Conservation (phyloP, 306 rosid genomes). For the Vigna radiata region DNA sequence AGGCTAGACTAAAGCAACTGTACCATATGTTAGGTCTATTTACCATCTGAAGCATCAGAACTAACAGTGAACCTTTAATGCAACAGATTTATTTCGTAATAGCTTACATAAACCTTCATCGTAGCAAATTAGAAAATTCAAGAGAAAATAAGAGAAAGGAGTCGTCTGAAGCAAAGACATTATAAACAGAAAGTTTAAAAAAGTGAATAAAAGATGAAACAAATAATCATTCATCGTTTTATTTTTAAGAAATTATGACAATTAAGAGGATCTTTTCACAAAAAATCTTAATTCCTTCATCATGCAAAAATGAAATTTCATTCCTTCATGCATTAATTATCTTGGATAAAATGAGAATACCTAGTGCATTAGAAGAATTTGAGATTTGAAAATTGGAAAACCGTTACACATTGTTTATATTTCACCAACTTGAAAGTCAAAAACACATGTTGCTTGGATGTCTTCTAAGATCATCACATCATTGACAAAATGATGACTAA, state of each 20-base stretch:
- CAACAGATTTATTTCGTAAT: constrained; percentile 20
- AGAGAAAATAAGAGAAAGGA: constrained; percentile 11
- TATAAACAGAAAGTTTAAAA: constrained; percentile 27
- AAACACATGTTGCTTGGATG: constrained; percentile 36
- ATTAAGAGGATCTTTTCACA: neutral
- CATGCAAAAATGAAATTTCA: constrained; percentile 29
- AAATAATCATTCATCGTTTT: constrained; percentile 33
- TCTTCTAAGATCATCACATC: constrained; percentile 34
- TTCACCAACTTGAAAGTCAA: constrained; percentile 17
- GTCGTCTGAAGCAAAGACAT: constrained; percentile 1
- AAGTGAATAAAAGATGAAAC: constrained; percentile 32
- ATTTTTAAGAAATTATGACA: neutral
- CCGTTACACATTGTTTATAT: constrained; percentile 16
- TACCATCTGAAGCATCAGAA: constrained; percentile 26
- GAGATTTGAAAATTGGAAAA: constrained; percentile 25
- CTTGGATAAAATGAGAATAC: constrained; percentile 32
- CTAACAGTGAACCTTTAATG: constrained; percentile 27
- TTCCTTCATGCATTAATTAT: constrained; percentile 34
- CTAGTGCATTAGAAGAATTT: constrained; percentile 29
- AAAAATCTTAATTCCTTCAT: neutral
- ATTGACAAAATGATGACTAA: constrained; percentile 15
- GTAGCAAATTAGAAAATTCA: constrained; percentile 1
- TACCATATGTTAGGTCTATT: neutral
- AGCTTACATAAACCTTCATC: constrained; percentile 24
- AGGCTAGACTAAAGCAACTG: constrained; percentile 18